Percentiles rank a stretch among this genome's conserved stretches.
Conservation (phyloP, 768 basidiomycete species). For the Pleurotus tuoliensis region DNA sequence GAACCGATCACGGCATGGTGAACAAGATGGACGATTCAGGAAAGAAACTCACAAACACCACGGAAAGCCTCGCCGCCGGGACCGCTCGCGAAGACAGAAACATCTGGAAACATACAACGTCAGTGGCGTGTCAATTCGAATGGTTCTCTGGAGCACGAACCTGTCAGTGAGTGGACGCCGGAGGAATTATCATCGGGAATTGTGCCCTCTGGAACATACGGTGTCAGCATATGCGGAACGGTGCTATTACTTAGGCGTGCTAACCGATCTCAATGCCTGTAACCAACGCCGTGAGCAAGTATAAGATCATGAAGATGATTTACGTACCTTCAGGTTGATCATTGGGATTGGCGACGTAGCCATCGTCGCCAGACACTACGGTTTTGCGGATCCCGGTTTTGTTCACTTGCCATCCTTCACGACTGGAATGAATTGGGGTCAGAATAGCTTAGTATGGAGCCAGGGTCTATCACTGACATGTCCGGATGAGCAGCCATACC, state of each 20-base stretch:
- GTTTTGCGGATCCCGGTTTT: conserved; percentile 33
- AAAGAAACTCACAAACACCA: conserved; percentile 32
- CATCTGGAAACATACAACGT: conserved; percentile 21
- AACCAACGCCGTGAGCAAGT: not conserved
- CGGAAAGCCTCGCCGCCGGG: conserved; percentile 38
- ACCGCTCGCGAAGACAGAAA: conserved; percentile 41
- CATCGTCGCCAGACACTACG: conserved; percentile 21
- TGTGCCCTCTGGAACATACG: conserved; percentile 25
- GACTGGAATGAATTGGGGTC: conserved; percentile 16
- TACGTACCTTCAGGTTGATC: conserved; percentile 28
- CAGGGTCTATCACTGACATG: conserved; percentile 22
- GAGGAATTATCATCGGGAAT: conserved; percentile 21
- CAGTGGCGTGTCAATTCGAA: not conserved
- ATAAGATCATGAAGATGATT: not conserved
- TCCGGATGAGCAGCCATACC: conserved; percentile 41
- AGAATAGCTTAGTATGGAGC: not conserved
- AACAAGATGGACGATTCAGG: conserved; percentile 5
- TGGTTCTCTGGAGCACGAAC: conserved; percentile 14
- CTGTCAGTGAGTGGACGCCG: conserved; percentile 40
- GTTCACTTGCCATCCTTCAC: conserved; percentile 32
- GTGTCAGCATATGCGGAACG: not conserved
- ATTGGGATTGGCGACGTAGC: conserved; percentile 27
- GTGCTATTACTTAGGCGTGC: conserved; percentile 6
- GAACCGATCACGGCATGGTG: not conserved
- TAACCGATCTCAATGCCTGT: conserved; percentile 29